Base-by-base conservation (phyloP, 2,329 filamentous ascomycete genomes). In the Alternaria triticimaculans region DNA sequence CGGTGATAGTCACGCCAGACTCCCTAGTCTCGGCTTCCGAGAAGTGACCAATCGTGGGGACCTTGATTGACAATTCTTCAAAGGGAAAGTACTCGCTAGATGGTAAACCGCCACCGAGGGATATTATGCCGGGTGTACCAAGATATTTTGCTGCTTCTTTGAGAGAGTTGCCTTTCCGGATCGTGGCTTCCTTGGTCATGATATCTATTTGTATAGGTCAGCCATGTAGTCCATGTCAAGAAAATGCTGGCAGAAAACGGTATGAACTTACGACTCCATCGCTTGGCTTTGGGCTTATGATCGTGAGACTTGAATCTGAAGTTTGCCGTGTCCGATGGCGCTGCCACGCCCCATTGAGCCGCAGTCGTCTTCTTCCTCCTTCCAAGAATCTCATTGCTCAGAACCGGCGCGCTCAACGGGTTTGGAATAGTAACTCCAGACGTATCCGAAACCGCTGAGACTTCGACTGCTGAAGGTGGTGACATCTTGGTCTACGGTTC, bases 1-100 rank as follows among this genome's bases (percentile, higher is more conserved):
- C 88, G 21, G 82, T 87, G 37, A 94, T 74, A 5, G 85, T 82
- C 23, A 86, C 82, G 11, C 91, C 92, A 0, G 85, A 84, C 15
- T 85, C 79, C n/a, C 83, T 80, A 1, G 89, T 90, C 58, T 90
- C 90, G 28, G 86, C 82, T 71, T 94, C 91, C 6, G 89, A 88
- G 78, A 96, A 97, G 64, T 88, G 81, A 6, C 90, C 89, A 15
- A 88, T 82, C 2, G 82, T 81, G 15, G 94, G 93, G 2, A 96
- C 88, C 71, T 90, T 92, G 81, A 97, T 82, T 67, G 86, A 87
- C 54, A 98, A 81, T 68, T 91, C 86, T 69, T 95, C 89, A 73
- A 98, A 90, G n/a, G 96, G 96, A 76, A 99, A 99, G 81, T 96
- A 93, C 78, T 95, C 90, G 64, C 92, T 88, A 14, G 93, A 94